Base-by-base conservation (phyloP, 1,284 basidiomycete species). In the Ustilago crameri region DNA sequence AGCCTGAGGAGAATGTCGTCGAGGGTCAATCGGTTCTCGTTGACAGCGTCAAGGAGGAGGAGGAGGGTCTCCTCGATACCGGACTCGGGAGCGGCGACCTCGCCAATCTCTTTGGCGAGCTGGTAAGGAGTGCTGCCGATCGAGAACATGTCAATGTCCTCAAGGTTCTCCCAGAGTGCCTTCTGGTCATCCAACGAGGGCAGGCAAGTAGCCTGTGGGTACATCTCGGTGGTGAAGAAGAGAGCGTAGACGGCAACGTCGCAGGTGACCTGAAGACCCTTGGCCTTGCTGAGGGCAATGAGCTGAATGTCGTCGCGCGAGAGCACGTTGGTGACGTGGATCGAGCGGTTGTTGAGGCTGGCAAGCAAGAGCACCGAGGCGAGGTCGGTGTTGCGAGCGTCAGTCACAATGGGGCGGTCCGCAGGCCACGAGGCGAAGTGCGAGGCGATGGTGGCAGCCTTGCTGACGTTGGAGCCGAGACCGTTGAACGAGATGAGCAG, bases 311-410 rank as follows among this genome's bases (percentile, higher is more conserved):
- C 96, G 65, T 95, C 94, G 76, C 89, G 88, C 66, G 88, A 91
- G 72, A 90, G 90, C 35, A 98, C 93, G 78, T 95, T 92, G n/a
- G 93, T 94, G 68, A 98, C 89, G 84, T 99, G 95, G 30, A 98
- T 89, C 77, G 89, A 90, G 67, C 95, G 90, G 81, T 88, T 90
- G 84, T 98, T 91, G 51, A 98, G 88, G 79, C 92, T 95, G 15
- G 95, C 95, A 45, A 98, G 86, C 26, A 99, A 87, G 30, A 99
- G 88, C 46, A 98, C 89, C 1, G 95, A 97, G 2, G 96, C 95
- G 26, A 98, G 89, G 78, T 96, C 91, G 1, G 93, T 91, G 20
- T 92, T 91, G 75, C 91, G 91, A 8, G 96, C 95, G 82, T 98
- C 92, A 1, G 95, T 96, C 52, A 98, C 87, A 80, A 98, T 93